Evolutionary conservation across 441 rosid species (phyloP), one percentile per base, ranked within the genome.

Genomic region (Viola pubescens): DNA sequence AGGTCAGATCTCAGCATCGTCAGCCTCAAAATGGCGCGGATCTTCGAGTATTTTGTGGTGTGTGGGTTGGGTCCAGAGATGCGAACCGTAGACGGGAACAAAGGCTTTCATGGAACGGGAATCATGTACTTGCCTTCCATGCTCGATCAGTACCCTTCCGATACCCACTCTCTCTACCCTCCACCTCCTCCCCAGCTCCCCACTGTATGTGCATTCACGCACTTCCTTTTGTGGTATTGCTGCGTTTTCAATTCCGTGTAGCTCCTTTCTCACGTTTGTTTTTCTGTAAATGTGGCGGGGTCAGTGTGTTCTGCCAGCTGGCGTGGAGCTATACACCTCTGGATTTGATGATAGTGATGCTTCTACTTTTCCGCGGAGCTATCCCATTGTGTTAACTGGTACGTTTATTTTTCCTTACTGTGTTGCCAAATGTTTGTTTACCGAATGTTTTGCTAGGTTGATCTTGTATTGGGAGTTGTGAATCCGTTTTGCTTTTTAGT

Each of bases 161-260:
- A 79, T 49, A 74, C 75, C 79, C 94, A 82, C 68, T 78, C 95
- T 37, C 87, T 77, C 37, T 78, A 75, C 64, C 81, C 96, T 68
- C 78, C 85, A 4, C 97, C 96, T 37, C 98, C 98, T 50, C 97
- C 99, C 58, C 99, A 90, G 73, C 96, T 94, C 62, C 82, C 99
- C 12, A 88, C 90, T 46, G 98, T 89, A 76, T 66, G 78, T 63
- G 44, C 40, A 4, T 37, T 13, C 40, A 26, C 34, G 13, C 45
- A 11, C 9, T 37, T 52, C 4, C 41, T 14, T 8, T 13, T 52
- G 34, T 26, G 34, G 1, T 26, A 12, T 12, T 48, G 0, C 7
- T 14, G 0, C 1, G 6, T 4, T 9, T 50, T 7, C 2, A 13
- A 1, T 69, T 48, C 38, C 8, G 45, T 10, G 4, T 38, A 12